Evolutionary conservation across 768 basidiomycete genomes (phyloP).

Genomic region (Tulasnella calospora): DNA sequence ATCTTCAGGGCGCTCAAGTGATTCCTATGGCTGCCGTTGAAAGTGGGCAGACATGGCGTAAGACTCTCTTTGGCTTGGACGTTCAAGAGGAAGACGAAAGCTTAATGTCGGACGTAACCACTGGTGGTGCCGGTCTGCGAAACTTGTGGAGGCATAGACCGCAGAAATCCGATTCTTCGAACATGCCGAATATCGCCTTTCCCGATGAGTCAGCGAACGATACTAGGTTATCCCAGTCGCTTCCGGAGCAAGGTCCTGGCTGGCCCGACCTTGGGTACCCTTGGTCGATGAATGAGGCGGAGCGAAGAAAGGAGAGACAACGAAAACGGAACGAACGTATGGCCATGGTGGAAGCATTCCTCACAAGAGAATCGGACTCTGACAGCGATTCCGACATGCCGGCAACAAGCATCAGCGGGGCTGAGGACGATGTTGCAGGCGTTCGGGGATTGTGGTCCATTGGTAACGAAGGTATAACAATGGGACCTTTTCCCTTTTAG

Average conservation of each 20-base stretch:
- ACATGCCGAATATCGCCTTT: neutral
- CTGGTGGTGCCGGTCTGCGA: constrained; percentile 7
- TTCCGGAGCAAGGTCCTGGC: constrained; percentile 60
- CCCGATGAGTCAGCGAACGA: neutral
- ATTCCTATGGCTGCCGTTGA: constrained; percentile 17
- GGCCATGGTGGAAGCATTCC: constrained; percentile 61
- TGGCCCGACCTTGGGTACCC: constrained; percentile 79
- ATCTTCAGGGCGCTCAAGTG: constrained; percentile 14
- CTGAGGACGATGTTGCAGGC: neutral
- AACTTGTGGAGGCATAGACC: constrained; percentile 33
- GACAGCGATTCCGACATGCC: constrained; percentile 36
- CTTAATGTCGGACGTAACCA: constrained; percentile 12
- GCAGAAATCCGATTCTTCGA: neutral
- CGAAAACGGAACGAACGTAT: constrained; percentile 57
- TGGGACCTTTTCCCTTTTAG: neutral
- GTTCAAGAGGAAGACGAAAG: constrained; percentile 24
- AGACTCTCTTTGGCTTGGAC: constrained; percentile 25
- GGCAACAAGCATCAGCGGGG: constrained; percentile 32
- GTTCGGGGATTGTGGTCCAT: constrained; percentile 12
- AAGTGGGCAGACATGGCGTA: neutral
- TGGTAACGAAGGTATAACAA: neutral
- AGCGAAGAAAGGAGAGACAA: constrained; percentile 49
- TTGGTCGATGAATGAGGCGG: constrained; percentile 61
- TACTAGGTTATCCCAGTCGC: constrained; percentile 72
- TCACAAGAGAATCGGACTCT: constrained; percentile 63